Evolutionary conservation across 2,329 filamentous ascomycete species (phyloP), one percentile per base, ranked within the genome.

Genomic region (Colletotrichum karsti): DNA sequence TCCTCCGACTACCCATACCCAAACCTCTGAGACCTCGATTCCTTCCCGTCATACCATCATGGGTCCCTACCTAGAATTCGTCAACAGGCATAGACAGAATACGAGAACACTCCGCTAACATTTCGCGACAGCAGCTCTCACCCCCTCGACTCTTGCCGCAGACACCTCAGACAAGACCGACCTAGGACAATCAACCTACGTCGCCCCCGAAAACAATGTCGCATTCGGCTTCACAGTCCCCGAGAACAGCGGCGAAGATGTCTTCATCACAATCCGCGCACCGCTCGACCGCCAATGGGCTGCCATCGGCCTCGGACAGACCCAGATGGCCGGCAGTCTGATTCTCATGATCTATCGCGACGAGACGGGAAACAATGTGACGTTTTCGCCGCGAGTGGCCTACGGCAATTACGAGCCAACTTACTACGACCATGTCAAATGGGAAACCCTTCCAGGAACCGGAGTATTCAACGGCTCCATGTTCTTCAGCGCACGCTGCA

Each of bases 271-370:
- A n/a, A 72, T 90, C 15, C 82, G 84, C 65, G 83, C 85, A 41
- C 80, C 83, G 30, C 77, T 75, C 39, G 74, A 75, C 9, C 77
- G 81, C 39, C 82, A 84, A 37, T 90, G 87, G 87, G 82, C 82
- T 44, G 86, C 84, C 64, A 75, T 90, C 44, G 88, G 88, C 37
- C 81, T 89, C 39, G 88, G 88, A 50, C 82, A 79, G 63, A 71
- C 81, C 51, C 81, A 83, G 72, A 88, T 88, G 83, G 76, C 79
- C 3, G 81, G 84, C 55, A 79, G 86, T 7, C 79, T 90, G 24
- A 84, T 87, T 64, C 81, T 89, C 48, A 81, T 90, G 73, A 77
- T 84, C n/a, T 90, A 90, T 77, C 77, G 80, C 50, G 83, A 83
- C 63, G 74, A 77, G 5, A 78, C 78, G 6, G 81, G 80, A 59